Base-by-base conservation (phyloP, 352 stramenopile genomes). In the Phytopythium litorale region DNA sequence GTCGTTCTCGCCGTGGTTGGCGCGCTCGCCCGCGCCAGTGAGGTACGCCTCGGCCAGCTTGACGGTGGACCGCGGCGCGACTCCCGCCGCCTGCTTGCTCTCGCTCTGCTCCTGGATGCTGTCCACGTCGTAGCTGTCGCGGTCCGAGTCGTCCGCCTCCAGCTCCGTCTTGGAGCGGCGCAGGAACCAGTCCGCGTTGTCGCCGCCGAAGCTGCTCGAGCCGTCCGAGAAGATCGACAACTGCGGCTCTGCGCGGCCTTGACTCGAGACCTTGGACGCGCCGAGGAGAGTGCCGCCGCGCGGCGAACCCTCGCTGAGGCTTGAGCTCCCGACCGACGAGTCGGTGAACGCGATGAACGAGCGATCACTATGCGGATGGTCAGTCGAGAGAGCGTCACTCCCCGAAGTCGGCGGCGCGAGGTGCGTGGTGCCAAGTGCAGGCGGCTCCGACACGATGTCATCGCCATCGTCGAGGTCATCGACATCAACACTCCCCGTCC, bases 221-320 rank as follows among this genome's bases (percentile, higher is more conserved):
- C 63, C 57, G 25, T 77, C 71, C 33, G 76, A 86, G 48, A 81
- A 79, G 48, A 73, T 84, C 12, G 76, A 84, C 33, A 75, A 71
- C 52, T 79, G 58, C 38, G 51, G 49, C 51, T 66, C 52, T 4
- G 52, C n/a, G 33, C 52, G 52, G n/a, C 32, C 33, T 38, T 54
- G 48, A 19, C 43, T 56, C 6, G 49, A 46, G 18, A 40, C 49
- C 18, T 15, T 28, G 25, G 57, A 40, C 1, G 40, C n/a, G 16
- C 32, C 42, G 7, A 46, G 16, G 13, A 35, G 38, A 16, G n/a
- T 35, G 33, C 32, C 46, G 9, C 56, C 28, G 8, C 48, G 48
- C 28, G 48, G 45, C 21, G 32, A 56, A 0, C 18, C 30, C 15
- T 48, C 57, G 25, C 9, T 37, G 4, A 45, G 28, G 32, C 45